A percentile compares a stretch with the other conserved stretches of the same genome.
phyloP scores from a whole-genome alignment of 805 yeast species.

The Yarrowia bubula region DNA sequence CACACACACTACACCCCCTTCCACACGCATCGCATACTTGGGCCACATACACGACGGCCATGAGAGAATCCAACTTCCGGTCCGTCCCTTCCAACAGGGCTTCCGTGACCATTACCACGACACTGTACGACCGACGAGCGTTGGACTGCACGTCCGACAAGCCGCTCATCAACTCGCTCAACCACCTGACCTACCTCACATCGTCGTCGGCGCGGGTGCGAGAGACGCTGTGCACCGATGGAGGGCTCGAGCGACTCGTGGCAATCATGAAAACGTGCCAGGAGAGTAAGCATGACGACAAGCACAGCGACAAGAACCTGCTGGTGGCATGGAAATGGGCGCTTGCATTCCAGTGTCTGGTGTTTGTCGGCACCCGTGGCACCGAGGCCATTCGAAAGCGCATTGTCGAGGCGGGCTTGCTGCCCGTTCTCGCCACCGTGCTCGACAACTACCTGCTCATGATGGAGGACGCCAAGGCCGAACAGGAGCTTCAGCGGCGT shows the following conservation, averaged over 20 bases:
- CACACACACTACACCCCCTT: not conserved
- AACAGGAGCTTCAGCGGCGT: conserved; percentile 23
- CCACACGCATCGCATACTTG: not conserved
- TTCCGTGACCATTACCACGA: conserved; percentile 85
- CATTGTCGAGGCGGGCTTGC: conserved; percentile 86
- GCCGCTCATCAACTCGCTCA: conserved; percentile 87
- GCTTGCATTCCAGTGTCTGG: conserved; percentile 86
- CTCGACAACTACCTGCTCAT: conserved; percentile 71
- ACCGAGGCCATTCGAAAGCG: conserved; percentile 79
- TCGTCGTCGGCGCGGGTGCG: conserved; percentile 85
- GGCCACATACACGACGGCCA: conserved; percentile 35
- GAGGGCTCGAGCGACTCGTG: conserved; percentile 86
- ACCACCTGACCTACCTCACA: conserved; percentile 82
- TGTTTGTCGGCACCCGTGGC: conserved; percentile 89
- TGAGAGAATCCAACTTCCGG: conserved; percentile 89
- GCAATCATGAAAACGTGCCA: conserved; percentile 82
- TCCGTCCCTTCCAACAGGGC: conserved; percentile 80
- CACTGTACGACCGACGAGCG: conserved; percentile 88
- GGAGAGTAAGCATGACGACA: conserved; percentile 27
- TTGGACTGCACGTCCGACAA: conserved; percentile 84
- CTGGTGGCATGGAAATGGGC: conserved; percentile 98
- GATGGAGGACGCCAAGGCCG: conserved; percentile 22
- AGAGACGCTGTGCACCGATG: conserved; percentile 84
- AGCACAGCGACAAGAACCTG: conserved; percentile 39
- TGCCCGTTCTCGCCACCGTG: conserved; percentile 88